Evolutionary conservation across 768 basidiomycete species (phyloP), one percentile per base, ranked within the genome.

Genomic region (Podaxis rugospora): DNA sequence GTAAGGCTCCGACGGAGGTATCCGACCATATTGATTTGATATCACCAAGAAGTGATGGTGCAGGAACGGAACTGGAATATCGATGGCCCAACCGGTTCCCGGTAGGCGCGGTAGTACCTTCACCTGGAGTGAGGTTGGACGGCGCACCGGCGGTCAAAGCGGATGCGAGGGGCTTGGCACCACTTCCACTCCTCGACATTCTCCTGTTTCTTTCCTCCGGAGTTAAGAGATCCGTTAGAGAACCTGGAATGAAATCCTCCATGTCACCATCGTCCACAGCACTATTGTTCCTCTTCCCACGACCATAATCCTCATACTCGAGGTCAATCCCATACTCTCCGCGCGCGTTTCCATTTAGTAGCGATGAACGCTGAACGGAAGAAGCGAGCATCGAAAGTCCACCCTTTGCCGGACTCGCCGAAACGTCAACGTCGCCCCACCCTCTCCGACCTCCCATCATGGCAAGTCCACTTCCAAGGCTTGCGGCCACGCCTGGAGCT

Each of bases 171-270:
- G 66, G 66, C 67, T 78, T 75, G 27, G 78, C 80, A 21, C 81
- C 82, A 60, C 83, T 85, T n/a, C 59, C 59, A n/a, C 86, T 87
- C 53, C 92, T 81, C 32, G 89, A 90, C 83, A 93, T 87, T 47
- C 94, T 78, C 35, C 95, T 79, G 35, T 84, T 89, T 64, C 88
- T 82, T 74, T 98, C 96, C 66, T 88, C 89, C 0, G 92, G 92
- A 0, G 95, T 96, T 51, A 98, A 77, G 5, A 98, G 79, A 62
- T 98, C 95, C 27, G 87, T 92, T 51, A 98, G 76, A 3, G 89
- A 92, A 57, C 90, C 87, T 0, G 96, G 96, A 32, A 98, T 71
- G 70, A 98, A 91, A 59, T 94, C 95, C 68, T 94, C 93, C 51
- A 92, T 69, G 65, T 95, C 92, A 49, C 87, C 92, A 52, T 89